Evolutionary conservation across 129 eudicot genomes (phyloP), one percentile per base, ranked within the genome.

Genomic region (Lactuca sativa): DNA sequence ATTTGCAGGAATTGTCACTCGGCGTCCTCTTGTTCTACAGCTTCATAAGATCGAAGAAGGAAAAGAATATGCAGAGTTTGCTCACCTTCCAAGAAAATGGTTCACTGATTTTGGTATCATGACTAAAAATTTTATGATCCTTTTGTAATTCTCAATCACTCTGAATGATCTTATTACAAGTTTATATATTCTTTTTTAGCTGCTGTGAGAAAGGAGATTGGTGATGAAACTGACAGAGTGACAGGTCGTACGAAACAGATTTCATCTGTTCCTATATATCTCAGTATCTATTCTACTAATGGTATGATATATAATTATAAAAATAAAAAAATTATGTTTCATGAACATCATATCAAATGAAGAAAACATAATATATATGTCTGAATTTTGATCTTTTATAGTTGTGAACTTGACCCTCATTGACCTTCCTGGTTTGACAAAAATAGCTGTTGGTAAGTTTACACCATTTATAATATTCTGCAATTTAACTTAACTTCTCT

Each of bases 11-110:
- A 95, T 95, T 82, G 95, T 95, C 44, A 95, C 99, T n/a, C 78
- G 99, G n/a, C 93, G 99, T 47, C 99, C 99, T 74, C 97, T 95
- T 83, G 99, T 95, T 56, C 79, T 95, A 58, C 99, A 95, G 77
- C 89, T 95, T 75, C 89, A 95, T 75, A 88, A 75, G 80, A 57
- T 80, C 44, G 91, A 90, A 30, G 96, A 87, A 74, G 90, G 90
- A 73, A 78, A 82, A 77, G 97, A 95, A 82, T 87, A 86, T 86
- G 97, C 93, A 11, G 96, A 95, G 78, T 95, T 95, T 62, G 91
- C 91, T 55, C 99, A 95, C 79, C 81, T 72, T 37, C 97, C 95
- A 38, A 85, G 89, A 73, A 95, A 86, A 52, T 77, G 33, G 66
- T 90, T 83, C 74, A 85, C 91, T 68, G 99, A 95, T 76, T 95